Conservation (phyloP, 2,329 filamentous ascomycete species). For the Capronia epimyces region DNA sequence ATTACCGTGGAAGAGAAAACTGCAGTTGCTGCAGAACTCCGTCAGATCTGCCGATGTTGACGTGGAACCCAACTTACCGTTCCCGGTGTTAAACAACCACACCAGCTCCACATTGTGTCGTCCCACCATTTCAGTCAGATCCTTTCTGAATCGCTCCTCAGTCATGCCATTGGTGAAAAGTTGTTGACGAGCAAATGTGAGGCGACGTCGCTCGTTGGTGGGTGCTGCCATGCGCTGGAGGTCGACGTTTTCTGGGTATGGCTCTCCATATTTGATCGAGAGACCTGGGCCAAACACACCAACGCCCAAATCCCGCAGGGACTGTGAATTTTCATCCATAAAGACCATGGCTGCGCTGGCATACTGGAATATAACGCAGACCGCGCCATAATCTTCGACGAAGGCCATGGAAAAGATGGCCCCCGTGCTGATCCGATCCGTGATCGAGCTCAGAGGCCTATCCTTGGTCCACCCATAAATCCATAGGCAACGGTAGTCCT, state of each 20-base stretch:
- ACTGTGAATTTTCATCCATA: constrained; percentile 32
- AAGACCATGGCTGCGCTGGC: constrained; percentile 36
- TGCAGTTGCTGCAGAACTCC: constrained; percentile 33
- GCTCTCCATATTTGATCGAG: constrained; percentile 31
- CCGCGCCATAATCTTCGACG: constrained; percentile 31
- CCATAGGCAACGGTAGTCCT: constrained; percentile 29
- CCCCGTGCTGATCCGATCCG: constrained; percentile 37
- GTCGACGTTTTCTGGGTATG: constrained; percentile 35
- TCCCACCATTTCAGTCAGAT: constrained; percentile 34
- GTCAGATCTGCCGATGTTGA: constrained; percentile 2
- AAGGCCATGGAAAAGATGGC: constrained; percentile 38
- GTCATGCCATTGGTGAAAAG: constrained; percentile 36
- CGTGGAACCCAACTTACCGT: constrained; percentile 33
- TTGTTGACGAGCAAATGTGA: constrained; percentile 39
- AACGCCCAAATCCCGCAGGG: constrained; percentile 30
- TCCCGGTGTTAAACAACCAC: constrained; percentile 41
- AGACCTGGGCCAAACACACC: constrained; percentile 35
- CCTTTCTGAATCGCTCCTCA: constrained; percentile 34
- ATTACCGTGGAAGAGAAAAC: constrained; percentile 37
- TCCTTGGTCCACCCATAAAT: constrained; percentile 24
- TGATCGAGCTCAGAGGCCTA: constrained; percentile 29
- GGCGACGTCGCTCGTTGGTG: constrained; percentile 37
- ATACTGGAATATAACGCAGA: constrained; percentile 38
- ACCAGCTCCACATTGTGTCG: constrained; percentile 37
- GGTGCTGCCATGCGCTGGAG: constrained; percentile 35